Evolutionary conservation across 805 yeast genomes (phyloP), one percentile per base, ranked within the genome.

Genomic region (Teunomyces pallodes): DNA sequence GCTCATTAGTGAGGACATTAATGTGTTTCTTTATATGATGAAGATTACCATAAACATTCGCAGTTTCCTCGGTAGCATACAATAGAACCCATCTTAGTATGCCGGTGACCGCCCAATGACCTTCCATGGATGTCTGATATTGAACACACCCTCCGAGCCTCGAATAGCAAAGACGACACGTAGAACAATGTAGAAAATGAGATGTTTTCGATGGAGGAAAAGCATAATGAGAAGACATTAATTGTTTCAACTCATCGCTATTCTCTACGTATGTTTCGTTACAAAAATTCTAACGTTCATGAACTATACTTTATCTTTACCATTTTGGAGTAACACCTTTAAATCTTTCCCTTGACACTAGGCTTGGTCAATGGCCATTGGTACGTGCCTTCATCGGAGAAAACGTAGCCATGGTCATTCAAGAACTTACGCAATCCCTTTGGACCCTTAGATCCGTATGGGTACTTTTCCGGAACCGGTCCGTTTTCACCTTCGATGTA

Each of bases 51-150:
- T 75, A 71, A 79, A 84, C 94, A 86, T 86, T 86, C 94, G 92
- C 94, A 86, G 94, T 86, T 86, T 86, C 91, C 92, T 81, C 94
- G 94, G 91, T 85, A 86, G 87, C 82, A 77, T 82, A 83, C 90
- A 79, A 72, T 72, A 72, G 90, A 86, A 84, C 91, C 91, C 87
- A 86, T 77, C 84, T 78, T 80, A 69, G 85, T 82, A 77, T 76
- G 81, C 70, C 90, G 74, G 90, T 86, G 91, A 85, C 91, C 92
- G 94, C 89, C 77, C 76, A 66, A 62, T 54, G 76, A 72, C 88
- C 92, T 86, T 86, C 92, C 91, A 82, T 83, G 94, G 91, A 86
- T 86, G 94, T 86, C 94, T 86, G 94, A 86, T 82, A 50, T 41
- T 38, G 41, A 38, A 36, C 24, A 20, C 24, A 13, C 36, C 36